A percentile compares a stretch with the other conserved stretches of the same genome.
phyloP scores from a whole-genome alignment of 768 basidiomycete species.

The Termitomyces bulborhizus region DNA sequence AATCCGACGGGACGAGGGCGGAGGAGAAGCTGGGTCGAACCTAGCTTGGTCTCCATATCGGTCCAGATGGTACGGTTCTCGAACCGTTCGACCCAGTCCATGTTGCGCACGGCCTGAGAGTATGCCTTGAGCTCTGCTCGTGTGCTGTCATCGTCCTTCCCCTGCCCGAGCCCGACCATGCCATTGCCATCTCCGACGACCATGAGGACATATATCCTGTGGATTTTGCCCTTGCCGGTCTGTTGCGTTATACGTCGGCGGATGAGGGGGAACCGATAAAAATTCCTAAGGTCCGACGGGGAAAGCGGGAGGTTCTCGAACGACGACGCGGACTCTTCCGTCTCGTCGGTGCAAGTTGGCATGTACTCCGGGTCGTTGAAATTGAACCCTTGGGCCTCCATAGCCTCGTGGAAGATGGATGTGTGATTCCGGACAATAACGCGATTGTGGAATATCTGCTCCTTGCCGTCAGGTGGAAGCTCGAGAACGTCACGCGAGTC shows the following conservation, averaged over 20 bases:
- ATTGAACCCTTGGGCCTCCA: conserved; percentile 25
- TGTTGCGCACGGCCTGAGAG: conserved; percentile 68
- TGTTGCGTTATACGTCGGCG: conserved; percentile 72
- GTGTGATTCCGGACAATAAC: conserved; percentile 66
- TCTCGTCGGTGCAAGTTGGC: conserved; percentile 22
- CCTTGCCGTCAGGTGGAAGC: conserved; percentile 41
- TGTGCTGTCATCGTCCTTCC: conserved; percentile 56
- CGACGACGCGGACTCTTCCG: conserved; percentile 22
- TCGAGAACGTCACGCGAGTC: conserved; percentile 53
- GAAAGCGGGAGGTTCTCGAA: conserved; percentile 20
- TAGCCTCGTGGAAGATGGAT: conserved; percentile 52
- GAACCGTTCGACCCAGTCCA: conserved; percentile 94
- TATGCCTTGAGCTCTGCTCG: conserved; percentile 55
- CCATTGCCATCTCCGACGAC: conserved; percentile 83
- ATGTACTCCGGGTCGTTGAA: conserved; percentile 23
- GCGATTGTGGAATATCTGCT: conserved; percentile 51
- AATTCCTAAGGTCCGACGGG: conserved; percentile 12
- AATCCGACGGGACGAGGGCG: conserved; percentile 86
- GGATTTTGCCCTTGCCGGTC: conserved; percentile 90
- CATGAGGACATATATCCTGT: conserved; percentile 52
- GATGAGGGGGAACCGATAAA: conserved; percentile 38
- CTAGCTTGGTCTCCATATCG: conserved; percentile 79
- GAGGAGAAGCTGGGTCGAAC: conserved; percentile 73
- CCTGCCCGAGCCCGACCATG: conserved; percentile 77
- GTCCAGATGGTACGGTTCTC: conserved; percentile 95